Evolutionary conservation across 257 asterid genomes (phyloP).

Genomic region (Paulownia fortunei): DNA sequence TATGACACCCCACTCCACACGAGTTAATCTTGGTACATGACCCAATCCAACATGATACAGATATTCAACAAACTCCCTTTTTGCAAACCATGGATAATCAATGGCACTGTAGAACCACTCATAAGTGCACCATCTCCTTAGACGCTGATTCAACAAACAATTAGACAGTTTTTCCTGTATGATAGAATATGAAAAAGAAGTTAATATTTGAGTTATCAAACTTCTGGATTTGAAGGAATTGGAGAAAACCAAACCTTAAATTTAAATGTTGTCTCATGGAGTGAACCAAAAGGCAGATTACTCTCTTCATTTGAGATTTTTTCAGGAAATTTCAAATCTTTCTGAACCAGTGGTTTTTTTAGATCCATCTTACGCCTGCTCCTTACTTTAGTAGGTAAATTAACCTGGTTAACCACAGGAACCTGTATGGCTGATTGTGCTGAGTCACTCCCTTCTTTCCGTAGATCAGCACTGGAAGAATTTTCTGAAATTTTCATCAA

Average conservation of each 20-base stretch:
- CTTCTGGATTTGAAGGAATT: slow-evolving; percentile 26
- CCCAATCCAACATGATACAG: slow-evolving; percentile 86
- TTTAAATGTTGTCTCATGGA: slow-evolving; percentile 44
- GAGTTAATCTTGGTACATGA: slow-evolving; percentile 87
- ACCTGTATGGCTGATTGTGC: slow-evolving; percentile 70
- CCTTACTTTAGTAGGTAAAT: slow-evolving; percentile 68
- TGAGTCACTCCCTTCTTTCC: slow-evolving; percentile 85
- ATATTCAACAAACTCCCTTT: slow-evolving; percentile 88
- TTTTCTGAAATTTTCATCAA: slow-evolving; percentile 60
- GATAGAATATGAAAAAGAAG: slow-evolving; percentile 35
- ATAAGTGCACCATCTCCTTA: slow-evolving; percentile 87
- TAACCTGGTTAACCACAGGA: slow-evolving; percentile 54
- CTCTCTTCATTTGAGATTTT: slow-evolving; percentile 54
- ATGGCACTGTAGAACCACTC: slow-evolving; percentile 97
- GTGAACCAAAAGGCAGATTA: slow-evolving; percentile 44
- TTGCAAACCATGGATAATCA: slow-evolving; percentile 94
- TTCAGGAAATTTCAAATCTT: slow-evolving; percentile 58
- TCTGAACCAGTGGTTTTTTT: slow-evolving; percentile 55
- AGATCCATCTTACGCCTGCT: slow-evolving; percentile 73
- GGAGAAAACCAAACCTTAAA: slow-evolving; percentile 55
- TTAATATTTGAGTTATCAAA: slow-evolving; percentile 26
- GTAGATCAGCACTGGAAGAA: slow-evolving; percentile 67
- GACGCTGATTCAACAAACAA: slow-evolving; percentile 63
- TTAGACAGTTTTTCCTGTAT: slow-evolving; percentile 65
- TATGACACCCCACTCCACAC: slow-evolving; percentile 94